These are phyloP conservation scores for Botryotinia calthae DNA, from an alignment of 2,329 filamentous ascomycete species.

Conservation along the genomic window DNA sequence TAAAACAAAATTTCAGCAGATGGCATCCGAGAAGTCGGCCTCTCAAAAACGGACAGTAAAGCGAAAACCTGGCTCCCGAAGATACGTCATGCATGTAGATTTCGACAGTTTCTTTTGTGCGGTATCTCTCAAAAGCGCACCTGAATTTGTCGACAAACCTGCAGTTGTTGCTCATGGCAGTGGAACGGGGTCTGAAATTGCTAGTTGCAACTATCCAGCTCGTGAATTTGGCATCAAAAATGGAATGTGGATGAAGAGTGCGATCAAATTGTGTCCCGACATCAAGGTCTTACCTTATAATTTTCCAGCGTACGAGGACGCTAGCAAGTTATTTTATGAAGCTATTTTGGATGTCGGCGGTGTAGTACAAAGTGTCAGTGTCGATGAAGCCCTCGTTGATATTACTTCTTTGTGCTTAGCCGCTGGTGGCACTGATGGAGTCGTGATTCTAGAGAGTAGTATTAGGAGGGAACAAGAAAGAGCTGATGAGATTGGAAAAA, in stretches of 20 bases:
- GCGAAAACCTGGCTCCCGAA: slow-evolving; percentile 59
- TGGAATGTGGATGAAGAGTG: slow-evolving; percentile 99
- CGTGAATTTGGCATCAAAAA: slow-evolving; percentile 86
- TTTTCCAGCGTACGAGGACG: slow-evolving; percentile 90
- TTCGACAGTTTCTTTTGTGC: slow-evolving; percentile 99
- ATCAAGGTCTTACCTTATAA: slow-evolving; percentile 93
- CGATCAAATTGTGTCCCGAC: slow-evolving; percentile 76
- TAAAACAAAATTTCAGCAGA: slow-evolving; percentile 80
- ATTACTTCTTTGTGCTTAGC: slow-evolving; percentile 68
- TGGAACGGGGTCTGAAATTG: slow-evolving; percentile 88
- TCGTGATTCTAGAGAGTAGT: slow-evolving; percentile 62
- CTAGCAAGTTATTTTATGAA: slow-evolving; percentile 84
- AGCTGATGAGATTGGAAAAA: slow-evolving; percentile 67
- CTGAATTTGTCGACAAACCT: slow-evolving; percentile 74
- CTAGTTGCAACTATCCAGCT: slow-evolving; percentile 94
- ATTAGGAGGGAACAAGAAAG: slow-evolving; percentile 76
- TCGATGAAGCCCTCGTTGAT: slow-evolving; percentile 92
- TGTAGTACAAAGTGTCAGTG: slow-evolving; percentile 90
- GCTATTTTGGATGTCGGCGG: slow-evolving; percentile 77
- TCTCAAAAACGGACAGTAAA: slow-evolving; percentile 48
- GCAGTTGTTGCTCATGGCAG: slow-evolving; percentile 84
- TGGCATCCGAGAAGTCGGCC: slow-evolving; percentile 67
- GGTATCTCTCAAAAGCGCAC: slow-evolving; percentile 76
- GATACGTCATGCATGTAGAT: slow-evolving; percentile 92
- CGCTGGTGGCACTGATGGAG: slow-evolving; percentile 64